Evolutionary conservation across 768 basidiomycete species (phyloP).

Genomic region (Fibroporia radiculosa): DNA sequence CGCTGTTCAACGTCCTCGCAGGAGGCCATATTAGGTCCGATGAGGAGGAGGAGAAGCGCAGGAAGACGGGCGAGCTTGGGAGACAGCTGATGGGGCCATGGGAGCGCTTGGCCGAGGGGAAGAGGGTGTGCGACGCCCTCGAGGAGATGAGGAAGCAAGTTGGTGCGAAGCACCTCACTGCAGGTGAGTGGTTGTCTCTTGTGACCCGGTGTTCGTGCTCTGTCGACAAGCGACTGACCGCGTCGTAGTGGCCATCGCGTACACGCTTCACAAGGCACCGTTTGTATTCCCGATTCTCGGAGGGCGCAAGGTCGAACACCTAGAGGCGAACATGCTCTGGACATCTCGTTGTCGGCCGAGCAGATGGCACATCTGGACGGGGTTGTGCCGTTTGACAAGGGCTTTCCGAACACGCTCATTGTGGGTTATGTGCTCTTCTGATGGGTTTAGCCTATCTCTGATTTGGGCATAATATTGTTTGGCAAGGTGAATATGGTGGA

Average conservation of each 20-base stretch:
- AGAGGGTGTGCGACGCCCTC: slow-evolving; percentile 32
- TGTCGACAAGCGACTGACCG: not conserved
- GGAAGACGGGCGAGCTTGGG: slow-evolving; percentile 20
- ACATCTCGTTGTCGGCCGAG: slow-evolving; percentile 34
- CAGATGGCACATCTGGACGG: slow-evolving; percentile 41
- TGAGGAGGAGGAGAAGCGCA: slow-evolving; percentile 15
- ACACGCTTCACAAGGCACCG: slow-evolving; percentile 20
- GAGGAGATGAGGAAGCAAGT: slow-evolving; percentile 44
- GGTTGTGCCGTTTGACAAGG: slow-evolving; percentile 35
- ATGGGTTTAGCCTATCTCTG: not conserved
- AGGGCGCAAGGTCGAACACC: slow-evolving; percentile 43
- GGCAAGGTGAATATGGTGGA: slow-evolving; percentile 15
- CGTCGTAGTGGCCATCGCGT: slow-evolving; percentile 36
- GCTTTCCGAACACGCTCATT: slow-evolving; percentile 32
- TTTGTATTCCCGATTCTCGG: slow-evolving; percentile 29
- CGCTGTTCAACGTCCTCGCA: slow-evolving; percentile 16
- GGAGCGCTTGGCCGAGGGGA: slow-evolving; percentile 39
- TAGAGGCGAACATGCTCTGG: slow-evolving; percentile 42
- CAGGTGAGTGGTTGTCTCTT: slow-evolving; percentile 26
- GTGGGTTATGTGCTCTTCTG: slow-evolving; percentile 19
- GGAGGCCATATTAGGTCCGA: slow-evolving; percentile 13
- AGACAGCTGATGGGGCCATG: slow-evolving; percentile 28
- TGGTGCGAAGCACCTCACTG: slow-evolving; percentile 37
- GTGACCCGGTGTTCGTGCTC: no score
- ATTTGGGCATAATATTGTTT: not conserved